Conservation (phyloP, 345 rosid species). For the Dimocarpus longan region DNA sequence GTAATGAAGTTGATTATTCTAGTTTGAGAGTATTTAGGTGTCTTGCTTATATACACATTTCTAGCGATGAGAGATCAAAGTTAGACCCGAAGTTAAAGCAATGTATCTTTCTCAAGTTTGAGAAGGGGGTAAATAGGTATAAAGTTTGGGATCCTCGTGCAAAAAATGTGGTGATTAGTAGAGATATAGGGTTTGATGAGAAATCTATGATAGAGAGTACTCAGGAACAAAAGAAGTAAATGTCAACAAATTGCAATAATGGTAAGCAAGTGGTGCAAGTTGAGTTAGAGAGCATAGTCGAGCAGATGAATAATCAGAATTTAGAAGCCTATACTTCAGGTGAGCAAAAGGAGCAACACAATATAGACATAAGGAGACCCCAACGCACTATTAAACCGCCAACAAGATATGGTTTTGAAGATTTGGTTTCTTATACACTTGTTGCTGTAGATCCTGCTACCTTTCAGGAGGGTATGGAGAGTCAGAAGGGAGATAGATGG, state of each 20-base stretch:
- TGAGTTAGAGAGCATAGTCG: background rate
- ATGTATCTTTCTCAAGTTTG: background rate
- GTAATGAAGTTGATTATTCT: too few relatives aligned
- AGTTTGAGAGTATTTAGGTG: too few relatives aligned
- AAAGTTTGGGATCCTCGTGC: too few relatives aligned
- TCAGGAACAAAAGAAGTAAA: background rate
- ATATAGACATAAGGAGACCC: background rate
- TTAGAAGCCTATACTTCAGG: background rate
- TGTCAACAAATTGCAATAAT: too few relatives aligned
- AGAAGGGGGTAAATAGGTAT: background rate
- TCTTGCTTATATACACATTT: too few relatives aligned
- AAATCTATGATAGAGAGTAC: background rate
- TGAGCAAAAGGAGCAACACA: background rate
- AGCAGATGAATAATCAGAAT: background rate
- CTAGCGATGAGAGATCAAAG: too few relatives aligned
- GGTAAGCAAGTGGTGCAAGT: background rate
- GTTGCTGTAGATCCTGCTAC: background rate
- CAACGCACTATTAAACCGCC: background rate
- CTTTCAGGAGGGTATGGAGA: background rate
- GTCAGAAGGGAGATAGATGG: background rate
- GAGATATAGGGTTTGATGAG: background rate
- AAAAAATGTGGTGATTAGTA: too few relatives aligned
- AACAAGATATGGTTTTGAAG: background rate
- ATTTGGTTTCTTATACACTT: background rate
- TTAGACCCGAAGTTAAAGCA: too few relatives aligned